Base-by-base conservation (phyloP, 2,329 filamentous ascomycete species). In the Thermoascus crustaceus region DNA sequence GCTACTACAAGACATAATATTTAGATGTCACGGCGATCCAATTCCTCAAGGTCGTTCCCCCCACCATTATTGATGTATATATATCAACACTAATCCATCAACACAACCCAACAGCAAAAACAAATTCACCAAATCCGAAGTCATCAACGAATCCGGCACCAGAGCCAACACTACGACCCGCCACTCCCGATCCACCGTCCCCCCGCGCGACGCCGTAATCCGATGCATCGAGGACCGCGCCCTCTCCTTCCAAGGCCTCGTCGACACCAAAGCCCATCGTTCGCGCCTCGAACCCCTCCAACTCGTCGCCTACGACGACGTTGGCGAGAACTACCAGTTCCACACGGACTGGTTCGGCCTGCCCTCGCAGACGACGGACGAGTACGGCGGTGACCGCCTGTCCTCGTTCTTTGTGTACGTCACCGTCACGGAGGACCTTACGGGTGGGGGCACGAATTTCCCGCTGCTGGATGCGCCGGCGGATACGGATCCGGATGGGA, bases 291-390 rank as follows among this genome's bases (percentile, higher is more conserved):
- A 71, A 51, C 66, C 68, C 0, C 48, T 72, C 8, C 68, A 71
- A 48, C 62, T 71, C 3, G 68, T 71, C 35, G 63, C 62, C 43
- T 72, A 72, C 45, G 61, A 72, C 45, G 61, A 51, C 20, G 41
- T 47, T 7, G 63, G 63, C 9, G 64, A 68, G 45, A 64, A 58
- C 37, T 71, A 68, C 49, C 64, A 69, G 45, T 68, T 64, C 47
- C 69, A 72, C 53, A 69, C 66, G 3, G 69, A 72, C 53, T 72
- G 69, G 69, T 71, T 68, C 53, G 62, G 61, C 3, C 60, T 63
- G 34, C 47, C 55, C 2, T 43, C 52, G 2, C 60, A 66, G 29
- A 55, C 61, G n/a, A 55, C 57, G 1, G 54, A 4, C 7, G 55
- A 50, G 1, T 44, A 60, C 7, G 67, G 68, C 7, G 67, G 67